Evolutionary conservation across 2,329 filamentous ascomycete species (phyloP), one percentile per base, ranked within the genome.

Genomic region (Colletotrichum coccodes): DNA sequence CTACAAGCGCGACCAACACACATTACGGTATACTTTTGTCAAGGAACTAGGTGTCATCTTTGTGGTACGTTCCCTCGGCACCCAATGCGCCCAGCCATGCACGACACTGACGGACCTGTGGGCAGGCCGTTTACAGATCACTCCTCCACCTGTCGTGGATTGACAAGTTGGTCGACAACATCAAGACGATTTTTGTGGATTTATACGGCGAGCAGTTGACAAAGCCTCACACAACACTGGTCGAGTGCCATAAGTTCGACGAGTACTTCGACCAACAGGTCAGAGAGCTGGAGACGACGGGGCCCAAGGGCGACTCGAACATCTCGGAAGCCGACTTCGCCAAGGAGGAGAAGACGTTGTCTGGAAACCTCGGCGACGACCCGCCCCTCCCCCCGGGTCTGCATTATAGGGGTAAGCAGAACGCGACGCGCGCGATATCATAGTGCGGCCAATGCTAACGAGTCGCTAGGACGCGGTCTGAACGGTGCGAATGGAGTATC

Each of bases 31-130:
- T 93, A 94, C 94, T 5, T 90, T 93, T 40, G 92, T 92, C 61
- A 98, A 98, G 82, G 96, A 99, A 77, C 84, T 98, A 60, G 94
- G 95, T 46, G 83, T 99, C 72, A 97, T 99, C 72, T 99, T 99
- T 81, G 95, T 98, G 76, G 94, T 97, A 57, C 53, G 63, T 30
- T 9, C 26, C 38, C 18, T 16, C 21, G n/a, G n/a, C 26, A 6
- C 5, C 50, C 21, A 42, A 38, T 54, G 50, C 54, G 46, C 54
- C 53, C 14, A 18, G 46, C 42, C 47, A 21, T 26, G 12, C 42
- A 34, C 38, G 26, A n/a, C 70, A 66, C 71, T 71, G 36, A 66
- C 60, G 68, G 6, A 6, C 34, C 30, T 46, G 52, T 70, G 34
- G 59, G 52, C 76, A 97, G 94, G 96, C 95, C 72, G 96, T 99